phyloP scores from a whole-genome alignment of 345 rosid genomes.

The Camelina hispida region DNA sequence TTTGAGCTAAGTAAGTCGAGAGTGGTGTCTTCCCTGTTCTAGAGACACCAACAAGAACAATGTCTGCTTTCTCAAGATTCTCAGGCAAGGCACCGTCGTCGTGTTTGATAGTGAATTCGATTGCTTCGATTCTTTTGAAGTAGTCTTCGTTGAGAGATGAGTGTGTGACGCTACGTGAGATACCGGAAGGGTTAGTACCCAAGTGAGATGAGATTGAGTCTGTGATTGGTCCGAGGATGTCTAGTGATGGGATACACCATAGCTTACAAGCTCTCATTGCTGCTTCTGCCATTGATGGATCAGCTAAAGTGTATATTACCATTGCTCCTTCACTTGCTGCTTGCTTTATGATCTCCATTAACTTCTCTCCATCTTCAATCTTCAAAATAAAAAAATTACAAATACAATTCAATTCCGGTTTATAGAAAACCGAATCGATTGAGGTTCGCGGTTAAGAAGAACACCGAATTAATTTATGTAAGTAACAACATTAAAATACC shows the following conservation, averaged over 20 bases:
- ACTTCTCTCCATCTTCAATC: constrained; percentile 74
- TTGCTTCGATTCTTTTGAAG: constrained; percentile 72
- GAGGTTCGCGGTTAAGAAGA: neutral
- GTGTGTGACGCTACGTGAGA: constrained; percentile 70
- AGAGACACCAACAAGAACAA: constrained; percentile 82
- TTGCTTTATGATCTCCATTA: constrained; percentile 80
- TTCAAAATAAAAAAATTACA: constrained; percentile 17
- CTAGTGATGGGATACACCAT: constrained; percentile 75
- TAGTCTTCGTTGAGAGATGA: constrained; percentile 68
- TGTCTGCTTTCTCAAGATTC: constrained; percentile 71
- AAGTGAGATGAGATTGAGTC: constrained; percentile 79
- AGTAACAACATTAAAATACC: neutral
- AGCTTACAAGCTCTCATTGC: constrained; percentile 67
- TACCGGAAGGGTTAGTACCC: constrained; percentile 83
- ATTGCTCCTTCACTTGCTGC: constrained; percentile 87
- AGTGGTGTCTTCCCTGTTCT: constrained; percentile 87
- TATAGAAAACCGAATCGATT: neutral
- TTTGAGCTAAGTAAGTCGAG: constrained; percentile 80
- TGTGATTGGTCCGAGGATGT: constrained; percentile 86
- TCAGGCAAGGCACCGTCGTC: constrained; percentile 85
- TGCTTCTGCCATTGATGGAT: constrained; percentile 76
- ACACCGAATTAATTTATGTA: neutral
- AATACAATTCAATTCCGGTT: neutral
- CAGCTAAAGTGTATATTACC: constrained; percentile 76
- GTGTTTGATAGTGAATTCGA: constrained; percentile 89